Evolutionary conservation across 78 protist genomes (phyloP).

Genomic region (Dictyostelium citrinum): DNA sequence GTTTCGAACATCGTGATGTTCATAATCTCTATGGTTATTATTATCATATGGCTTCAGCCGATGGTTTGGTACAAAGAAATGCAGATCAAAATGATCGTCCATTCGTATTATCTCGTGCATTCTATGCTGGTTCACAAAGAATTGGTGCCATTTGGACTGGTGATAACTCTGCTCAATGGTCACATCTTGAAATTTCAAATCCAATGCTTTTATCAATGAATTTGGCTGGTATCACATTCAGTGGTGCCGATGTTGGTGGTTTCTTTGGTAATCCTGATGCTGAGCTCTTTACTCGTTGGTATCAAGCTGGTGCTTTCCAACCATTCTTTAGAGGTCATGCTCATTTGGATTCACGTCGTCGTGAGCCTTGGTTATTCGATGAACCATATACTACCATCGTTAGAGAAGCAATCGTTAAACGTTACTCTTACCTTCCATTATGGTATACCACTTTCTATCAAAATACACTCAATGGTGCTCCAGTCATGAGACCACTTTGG

Average conservation of each 20-base stretch:
- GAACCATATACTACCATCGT: constrained; percentile 69
- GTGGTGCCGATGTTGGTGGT: constrained; percentile 98
- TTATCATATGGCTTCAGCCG: constrained; percentile 79
- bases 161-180: constrained; percentile 98
- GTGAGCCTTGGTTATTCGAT: constrained; percentile 98
- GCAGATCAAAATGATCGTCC: constrained; percentile 89
- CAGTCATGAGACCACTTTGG: constrained; percentile 91
- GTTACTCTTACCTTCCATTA: constrained; percentile 94
- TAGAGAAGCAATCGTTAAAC: constrained; percentile 78
- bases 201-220: constrained; percentile 94
- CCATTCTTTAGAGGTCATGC: constrained; percentile 99
- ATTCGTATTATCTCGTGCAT: constrained; percentile 97
- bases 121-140: constrained; percentile 98
- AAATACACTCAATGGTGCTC: constrained; percentile 84
- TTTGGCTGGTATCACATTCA: constrained; percentile 93
- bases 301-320: constrained; percentile 94
- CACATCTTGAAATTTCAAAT: constrained; percentile 85
- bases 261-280: constrained; percentile 96
- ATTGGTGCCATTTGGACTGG: constrained; percentile 99
- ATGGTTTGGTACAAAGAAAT: constrained; percentile 85
- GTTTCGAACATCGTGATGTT: constrained; percentile 94
- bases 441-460: constrained; percentile 82
- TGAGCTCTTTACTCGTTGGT: constrained; percentile 97
- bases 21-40: constrained; percentile 98
- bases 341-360: constrained; percentile 94